A percentile compares a stretch with the other conserved stretches of the same genome.
Evolutionary conservation across 768 basidiomycete species (phyloP).

Genomic region (Lentinula aciculospora): DNA sequence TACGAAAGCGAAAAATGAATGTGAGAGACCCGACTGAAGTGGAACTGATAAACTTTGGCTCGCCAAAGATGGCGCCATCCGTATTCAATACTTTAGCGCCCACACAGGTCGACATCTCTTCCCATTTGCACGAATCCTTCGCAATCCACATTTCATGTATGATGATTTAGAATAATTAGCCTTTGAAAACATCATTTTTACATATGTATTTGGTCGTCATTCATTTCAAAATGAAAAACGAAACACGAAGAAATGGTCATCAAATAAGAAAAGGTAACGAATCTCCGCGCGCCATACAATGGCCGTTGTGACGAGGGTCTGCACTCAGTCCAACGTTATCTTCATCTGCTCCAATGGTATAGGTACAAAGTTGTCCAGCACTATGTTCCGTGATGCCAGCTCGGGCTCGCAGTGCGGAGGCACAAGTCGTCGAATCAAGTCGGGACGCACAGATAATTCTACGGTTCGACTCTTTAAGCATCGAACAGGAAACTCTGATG

Average conservation of each 20-base stretch:
- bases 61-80: constrained; percentile 42
- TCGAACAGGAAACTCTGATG: background rate
- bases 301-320: constrained; percentile 3
- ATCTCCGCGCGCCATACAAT: background rate
- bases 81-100: background rate
- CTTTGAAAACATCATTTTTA: constrained; percentile 2
- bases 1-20: constrained; percentile 13
- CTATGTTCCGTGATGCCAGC: constrained; percentile 80
- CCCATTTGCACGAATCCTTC: constrained; percentile 2
- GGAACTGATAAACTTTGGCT: constrained; percentile 15
- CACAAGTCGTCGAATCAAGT: constrained; percentile 87
- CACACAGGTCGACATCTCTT: background rate
- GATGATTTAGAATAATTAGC: background rate
- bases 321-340: constrained; percentile 82
- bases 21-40: background rate
- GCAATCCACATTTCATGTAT: constrained; percentile 5
- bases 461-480: constrained; percentile 13
- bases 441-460: constrained; percentile 97
- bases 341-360: constrained; percentile 95
- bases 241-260: background rate
- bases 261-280: background rate
- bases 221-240: constrained; percentile 23
- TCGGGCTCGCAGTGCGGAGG: constrained; percentile 87
- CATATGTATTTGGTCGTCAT: constrained; percentile 25
- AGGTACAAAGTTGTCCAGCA: constrained; percentile 88